Base-by-base conservation (phyloP, 768 basidiomycete species). In the Albatrellus ellisii region DNA sequence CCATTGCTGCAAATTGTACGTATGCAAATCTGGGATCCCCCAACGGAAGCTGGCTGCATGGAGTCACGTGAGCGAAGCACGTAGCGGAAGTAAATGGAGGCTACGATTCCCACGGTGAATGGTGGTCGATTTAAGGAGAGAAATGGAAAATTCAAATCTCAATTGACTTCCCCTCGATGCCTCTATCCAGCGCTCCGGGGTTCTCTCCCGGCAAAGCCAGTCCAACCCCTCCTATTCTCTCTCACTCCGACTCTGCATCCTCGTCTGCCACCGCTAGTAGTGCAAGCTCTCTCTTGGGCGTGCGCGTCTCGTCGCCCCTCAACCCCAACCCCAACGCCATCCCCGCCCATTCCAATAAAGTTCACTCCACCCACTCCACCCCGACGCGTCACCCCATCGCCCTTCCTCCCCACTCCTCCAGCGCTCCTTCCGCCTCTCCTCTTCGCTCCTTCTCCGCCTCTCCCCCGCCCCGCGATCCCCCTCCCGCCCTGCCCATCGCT, bases 401-500 rank as follows among this genome's bases (percentile, higher is more conserved):
- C 12, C 4, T 36, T 12, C 35, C 35, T 5, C 24, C 35, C 35
- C 20, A 18, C 20, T 20, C 12, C 35, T 22, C 35, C 9, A 12
- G 14, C 29, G 29, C 29, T 32, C 3, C 35, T 12, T 22, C 21
- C 12, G 22, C 24, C 12, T 12, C 27, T 6, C 20, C 20, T 15
- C 14, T 20, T 4, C 37, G 37, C 4, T 39, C 37, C 10, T 26
- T 25, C 37, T 39, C 37, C 22, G 24, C 22, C 10, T 26, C 37
- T n/a, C 5, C 6, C 35, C 24, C 37, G 22, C 37, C 17, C 37
- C 24, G 24, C 37, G 37, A 27, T 8, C n/a, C 22, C 20, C 22
- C 37, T 22, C 26, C 37, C 24, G 15, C 37, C 8, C 20, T 14
- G 7, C 47, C 46, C 10, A 39, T 52, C 26, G 27, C 45, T 5